Conservation (phyloP, 2,329 filamentous ascomycete species). For the Colletotrichum nymphaeae region DNA sequence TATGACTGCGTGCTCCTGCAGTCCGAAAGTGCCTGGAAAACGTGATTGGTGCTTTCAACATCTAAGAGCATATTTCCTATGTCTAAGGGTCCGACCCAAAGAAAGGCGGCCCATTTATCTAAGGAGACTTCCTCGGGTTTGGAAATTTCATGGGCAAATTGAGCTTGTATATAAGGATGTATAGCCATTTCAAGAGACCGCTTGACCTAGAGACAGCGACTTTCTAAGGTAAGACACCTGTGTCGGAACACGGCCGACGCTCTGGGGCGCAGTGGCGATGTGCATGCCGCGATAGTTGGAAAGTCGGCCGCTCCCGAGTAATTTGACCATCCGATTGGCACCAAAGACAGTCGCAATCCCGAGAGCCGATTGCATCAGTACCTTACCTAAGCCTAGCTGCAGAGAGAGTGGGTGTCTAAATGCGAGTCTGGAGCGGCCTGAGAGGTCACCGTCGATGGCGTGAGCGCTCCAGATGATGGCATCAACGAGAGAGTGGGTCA, state of each 20-base stretch:
- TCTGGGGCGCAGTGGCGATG: too few species aligned
- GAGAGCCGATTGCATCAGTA: slow-evolving; percentile 25
- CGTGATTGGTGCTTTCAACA: too few species aligned
- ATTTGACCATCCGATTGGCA: neutral
- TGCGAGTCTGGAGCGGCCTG: neutral
- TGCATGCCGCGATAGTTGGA: neutral
- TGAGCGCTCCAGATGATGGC: slow-evolving; percentile 30
- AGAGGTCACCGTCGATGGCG: slow-evolving; percentile 24
- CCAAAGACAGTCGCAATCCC: slow-evolving; percentile 8
- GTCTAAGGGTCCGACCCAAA: too few species aligned
- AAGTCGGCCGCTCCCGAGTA: neutral
- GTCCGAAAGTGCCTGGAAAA: neutral
- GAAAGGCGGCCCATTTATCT: too few species aligned
- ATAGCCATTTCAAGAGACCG: neutral
- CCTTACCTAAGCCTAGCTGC: neutral
- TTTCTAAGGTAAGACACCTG: too few species aligned
- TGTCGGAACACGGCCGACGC: slow-evolving; percentile 14
- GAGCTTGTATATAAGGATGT: neutral
- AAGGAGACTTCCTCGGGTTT: neutral
- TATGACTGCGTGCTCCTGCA: neutral
- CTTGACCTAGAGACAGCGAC: neutral
- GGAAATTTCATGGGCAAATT: neutral
- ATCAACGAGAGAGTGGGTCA: slow-evolving; percentile 31
- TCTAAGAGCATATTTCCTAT: too few species aligned
- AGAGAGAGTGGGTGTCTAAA: neutral